These are phyloP conservation scores for Beta corolliflora DNA, from an alignment of 179 eudicot species.

Conservation along the genomic window DNA sequence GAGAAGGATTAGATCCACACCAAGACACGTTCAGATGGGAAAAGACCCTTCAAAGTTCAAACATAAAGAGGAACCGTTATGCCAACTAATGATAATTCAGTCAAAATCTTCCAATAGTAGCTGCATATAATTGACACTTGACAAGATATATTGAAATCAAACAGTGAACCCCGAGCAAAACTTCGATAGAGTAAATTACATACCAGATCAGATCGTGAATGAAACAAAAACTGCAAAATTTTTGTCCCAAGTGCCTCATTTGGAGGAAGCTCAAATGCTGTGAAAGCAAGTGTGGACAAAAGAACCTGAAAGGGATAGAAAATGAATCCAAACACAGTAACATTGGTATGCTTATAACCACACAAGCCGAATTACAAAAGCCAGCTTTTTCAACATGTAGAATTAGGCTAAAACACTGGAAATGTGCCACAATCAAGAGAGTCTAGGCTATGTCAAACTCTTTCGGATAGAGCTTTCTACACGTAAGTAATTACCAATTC, in stretches of 20 bases:
- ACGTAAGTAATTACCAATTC: neutral
- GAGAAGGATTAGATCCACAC: neutral
- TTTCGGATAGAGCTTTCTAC: neutral
- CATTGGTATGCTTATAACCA: neutral
- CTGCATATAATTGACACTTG: neutral
- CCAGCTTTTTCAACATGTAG: slow-evolving; percentile 5
- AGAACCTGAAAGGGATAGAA: slow-evolving; percentile 60
- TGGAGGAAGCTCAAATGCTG: slow-evolving; percentile 99
- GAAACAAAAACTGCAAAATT: slow-evolving; percentile 77
- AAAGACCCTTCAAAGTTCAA: neutral
- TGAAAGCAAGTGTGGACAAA: slow-evolving; percentile 85
- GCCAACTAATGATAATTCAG: slow-evolving; percentile 3
- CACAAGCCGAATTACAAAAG: neutral
- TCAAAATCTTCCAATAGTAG: slow-evolving; percentile 7
- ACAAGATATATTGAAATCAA: neutral
- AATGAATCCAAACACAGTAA: neutral
- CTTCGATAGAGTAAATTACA: slow-evolving; percentile 22
- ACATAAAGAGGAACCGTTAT: no score
- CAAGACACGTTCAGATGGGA: neutral
- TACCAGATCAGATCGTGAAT: slow-evolving; percentile 93
- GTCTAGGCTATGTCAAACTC: neutral
- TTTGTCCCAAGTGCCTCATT: slow-evolving; percentile 89
- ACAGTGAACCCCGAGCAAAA: neutral
- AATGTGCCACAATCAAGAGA: neutral
- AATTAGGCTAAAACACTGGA: neutral